Evolutionary conservation across 2,329 filamentous ascomycete species (phyloP).

Genomic region (Neurospora sp.): DNA sequence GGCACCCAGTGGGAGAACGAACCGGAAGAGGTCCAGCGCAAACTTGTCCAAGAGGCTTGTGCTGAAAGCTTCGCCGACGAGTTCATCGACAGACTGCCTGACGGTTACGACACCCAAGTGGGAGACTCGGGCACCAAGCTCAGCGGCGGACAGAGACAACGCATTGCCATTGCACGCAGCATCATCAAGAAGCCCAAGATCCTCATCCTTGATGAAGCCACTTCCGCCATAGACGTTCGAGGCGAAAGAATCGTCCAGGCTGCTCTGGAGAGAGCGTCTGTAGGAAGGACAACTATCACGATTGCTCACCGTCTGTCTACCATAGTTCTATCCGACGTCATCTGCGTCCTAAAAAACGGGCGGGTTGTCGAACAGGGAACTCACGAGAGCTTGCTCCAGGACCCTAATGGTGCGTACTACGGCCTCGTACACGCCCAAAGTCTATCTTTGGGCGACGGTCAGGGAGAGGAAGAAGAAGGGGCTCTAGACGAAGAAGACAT

Average conservation of each 20-base stretch:
- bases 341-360: constrained; percentile 66
- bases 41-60: constrained; percentile 54
- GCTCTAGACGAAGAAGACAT: constrained; percentile 31
- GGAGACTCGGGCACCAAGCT: constrained; percentile 70
- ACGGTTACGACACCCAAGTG: constrained; percentile 59
- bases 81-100: constrained; percentile 54
- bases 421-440: constrained; percentile 56
- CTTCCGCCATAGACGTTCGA: constrained; percentile 53
- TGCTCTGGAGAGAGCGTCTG: constrained; percentile 55
- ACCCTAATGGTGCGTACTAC: constrained; percentile 51
- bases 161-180: constrained; percentile 59
- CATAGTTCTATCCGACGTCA: no score
- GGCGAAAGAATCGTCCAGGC: constrained; percentile 49
- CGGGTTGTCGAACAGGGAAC: constrained; percentile 63
- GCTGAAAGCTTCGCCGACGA: constrained; percentile 59
- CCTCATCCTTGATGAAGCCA: constrained; percentile 64
- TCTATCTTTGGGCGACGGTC: constrained; percentile 41
- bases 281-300: constrained; percentile 57
- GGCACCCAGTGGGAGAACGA: constrained; percentile 29
- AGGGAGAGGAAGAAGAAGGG: constrained; percentile 22
- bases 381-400: constrained; percentile 58
- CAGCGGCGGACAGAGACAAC: constrained; percentile 65
- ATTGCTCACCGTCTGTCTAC: constrained; percentile 67
- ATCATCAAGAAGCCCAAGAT: constrained; percentile 55
- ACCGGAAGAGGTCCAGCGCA: constrained; percentile 33